Base-by-base conservation (phyloP, 805 yeast genomes). In the Kluyveromyces siamensis region DNA sequence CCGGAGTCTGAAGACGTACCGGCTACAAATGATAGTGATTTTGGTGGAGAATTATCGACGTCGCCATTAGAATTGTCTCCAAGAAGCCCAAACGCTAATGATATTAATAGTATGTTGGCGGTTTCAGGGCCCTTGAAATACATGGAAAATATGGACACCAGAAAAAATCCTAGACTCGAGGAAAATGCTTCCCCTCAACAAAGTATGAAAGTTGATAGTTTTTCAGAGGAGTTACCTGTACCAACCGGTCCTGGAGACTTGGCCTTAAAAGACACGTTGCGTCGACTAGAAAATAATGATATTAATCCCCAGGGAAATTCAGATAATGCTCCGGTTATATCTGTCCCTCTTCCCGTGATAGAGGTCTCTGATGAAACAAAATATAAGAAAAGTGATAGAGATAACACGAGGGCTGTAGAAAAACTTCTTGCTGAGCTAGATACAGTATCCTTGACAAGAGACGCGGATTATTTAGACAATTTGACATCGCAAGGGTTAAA, bases 361-460 rank as follows among this genome's bases (percentile, higher is more conserved):
- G 35, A 30, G 7, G 14, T 30, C 4, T 30, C 35, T 30, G 35
- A 30, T 11, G 35, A 30, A 30, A 30, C 35, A 30, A 10, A 30
- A 4, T 2, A 13, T 30, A 2, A 11, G 14, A 30, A 30, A 10
- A 30, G 35, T 30, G 35, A 7, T 30, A 13, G 3, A 8, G 14
- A 30, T 5, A 30, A 30, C 8, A 30, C 35, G 2, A 41, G 9
- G 21, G 45, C 45, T 42, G 66, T 64, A 1, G 66, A 62, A 50
- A 57, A 55, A 48, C 52, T 64, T 18, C 51, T 64, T 16, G 66
- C 65, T 8, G 63, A 64, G 40, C 48, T 64, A 16, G 60, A 63
- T 45, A 58, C 57, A 40, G 60, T 60, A 5, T 58, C 66, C 1
- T 49, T 54, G 11, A 56, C 58, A 13, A 57, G 64, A 45, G 58